Evolutionary conservation across 495 filamentous ascomycete species (phyloP), one percentile per base, ranked within the genome.

Genomic region (Penicillium bialowiezense): DNA sequence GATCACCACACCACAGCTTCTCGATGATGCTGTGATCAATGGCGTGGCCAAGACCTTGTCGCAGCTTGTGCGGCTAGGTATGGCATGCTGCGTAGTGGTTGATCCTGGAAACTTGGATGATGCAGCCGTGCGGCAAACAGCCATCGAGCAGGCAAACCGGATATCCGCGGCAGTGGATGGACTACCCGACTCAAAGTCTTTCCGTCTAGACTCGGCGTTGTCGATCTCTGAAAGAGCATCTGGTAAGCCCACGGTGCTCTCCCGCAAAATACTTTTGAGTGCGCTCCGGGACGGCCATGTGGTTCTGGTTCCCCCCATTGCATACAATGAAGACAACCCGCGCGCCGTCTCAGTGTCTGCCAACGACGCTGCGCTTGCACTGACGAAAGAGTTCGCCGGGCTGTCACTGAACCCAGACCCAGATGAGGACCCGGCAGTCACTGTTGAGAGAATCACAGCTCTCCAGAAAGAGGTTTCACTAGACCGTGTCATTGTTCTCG

Each of bases 401-500:
- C 58, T 79, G 33, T 67, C 69, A 14, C 60, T 52, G 5, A 37
- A 39, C 7, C 64, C 69, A 13, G 64, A 71, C 36, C 68, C 73
- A 1, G 72, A 82, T 28, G 73, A 78, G 42, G 75, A 79, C 42
- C 68, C 72, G 3, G 53, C 63, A 23, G 31, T 64, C 3, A 76
- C 70, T 1, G 67, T 68, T 26, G 71, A 80, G 32, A 55, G 62
- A 17, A 71, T 81, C 28, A 60, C 64, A 26, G 50, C 60, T 14
- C 59, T 80, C 4, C 75, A 79, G 46, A 71, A 73, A 39, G 74
- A 79, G 44, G 80, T 88, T 2, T 77, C 82, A 6, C 69, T 97
- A 2, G 93, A 97, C 56, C 79, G 93, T 3, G 74, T 99, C 20
- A 92, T 99, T 55, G 74, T 97, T 19, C 74, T 99, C 13, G 95